Percentiles rank a stretch among this genome's conserved stretches.
Conservation (phyloP, 768 basidiomycete genomes). For the Lactifluus subvellereus region DNA sequence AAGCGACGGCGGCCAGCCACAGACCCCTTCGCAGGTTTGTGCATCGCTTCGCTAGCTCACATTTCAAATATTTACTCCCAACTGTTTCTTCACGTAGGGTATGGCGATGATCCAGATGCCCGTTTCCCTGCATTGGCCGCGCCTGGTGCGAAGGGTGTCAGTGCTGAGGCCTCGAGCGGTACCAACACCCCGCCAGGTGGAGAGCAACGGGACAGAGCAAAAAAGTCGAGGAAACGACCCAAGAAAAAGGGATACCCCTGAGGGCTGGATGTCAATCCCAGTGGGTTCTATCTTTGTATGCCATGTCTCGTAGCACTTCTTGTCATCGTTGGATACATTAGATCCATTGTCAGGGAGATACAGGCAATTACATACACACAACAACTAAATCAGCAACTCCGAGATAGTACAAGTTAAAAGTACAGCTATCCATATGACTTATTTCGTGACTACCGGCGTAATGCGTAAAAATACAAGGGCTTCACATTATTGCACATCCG, state of each 20-base stretch:
- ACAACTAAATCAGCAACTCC: constrained; percentile 29
- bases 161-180: not conserved
- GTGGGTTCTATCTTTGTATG: not conserved
- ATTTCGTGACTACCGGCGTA: not conserved
- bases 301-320: not conserved
- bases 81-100: constrained; percentile 27
- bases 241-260: constrained; percentile 14
- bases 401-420: constrained; percentile 23
- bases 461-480: constrained; percentile 16
- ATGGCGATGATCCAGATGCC: constrained; percentile 28
- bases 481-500: constrained; percentile 66
- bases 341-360: not conserved
- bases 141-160: not conserved
- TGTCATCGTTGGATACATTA: not conserved
- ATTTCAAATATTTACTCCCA: not conserved
- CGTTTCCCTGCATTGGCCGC: not conserved
- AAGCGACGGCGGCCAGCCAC: constrained; percentile 49
- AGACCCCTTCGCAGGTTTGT: constrained; percentile 65
- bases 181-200: constrained; percentile 13
- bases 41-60: not conserved
- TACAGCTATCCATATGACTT: not conserved
- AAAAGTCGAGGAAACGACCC: constrained; percentile 12
- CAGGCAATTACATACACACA: constrained; percentile 11
- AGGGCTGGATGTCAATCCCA: not conserved
- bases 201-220: not conserved